Conservation (phyloP, 2,329 filamentous ascomycete genomes). For the Cladosporium velox region DNA sequence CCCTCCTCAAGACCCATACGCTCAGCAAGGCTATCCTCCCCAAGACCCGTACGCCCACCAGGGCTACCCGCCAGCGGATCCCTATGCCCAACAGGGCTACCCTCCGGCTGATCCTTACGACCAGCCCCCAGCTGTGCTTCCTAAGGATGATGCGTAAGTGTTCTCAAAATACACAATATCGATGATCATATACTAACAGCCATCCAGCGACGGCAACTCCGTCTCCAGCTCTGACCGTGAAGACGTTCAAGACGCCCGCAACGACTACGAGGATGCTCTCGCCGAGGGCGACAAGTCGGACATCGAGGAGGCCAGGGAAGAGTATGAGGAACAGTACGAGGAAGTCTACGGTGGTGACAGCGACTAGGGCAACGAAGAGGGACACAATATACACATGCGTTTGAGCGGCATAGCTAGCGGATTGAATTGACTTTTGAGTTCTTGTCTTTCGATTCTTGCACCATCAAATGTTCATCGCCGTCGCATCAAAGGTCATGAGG, state of each 20-base stretch:
- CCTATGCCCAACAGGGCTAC: constrained; percentile 20
- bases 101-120: constrained; percentile 22
- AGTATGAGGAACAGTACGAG: constrained; percentile 55
- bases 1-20: constrained; percentile 7
- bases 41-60: constrained; percentile 2
- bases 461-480: background rate
- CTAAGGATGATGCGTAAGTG: constrained; percentile 19
- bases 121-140: constrained; percentile 18
- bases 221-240: constrained; percentile 34
- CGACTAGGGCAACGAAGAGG: background rate
- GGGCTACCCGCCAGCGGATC: background rate
- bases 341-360: constrained; percentile 40
- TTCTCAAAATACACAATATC: background rate
- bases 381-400: constrained; percentile 1
- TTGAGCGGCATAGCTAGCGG: constrained; percentile 8
- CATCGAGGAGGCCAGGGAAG: constrained; percentile 54
- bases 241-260: constrained; percentile 47
- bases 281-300: constrained; percentile 51
- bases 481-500: background rate
- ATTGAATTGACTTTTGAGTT: background rate
- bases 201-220: constrained; percentile 21
- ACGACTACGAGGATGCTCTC: constrained; percentile 46
- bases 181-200: background rate
- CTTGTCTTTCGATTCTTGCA: background rate
- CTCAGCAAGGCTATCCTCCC: background rate